Evolutionary conservation across 2,329 filamentous ascomycete genomes (phyloP).

Genomic region (Trichoderma atrobrunneum): DNA sequence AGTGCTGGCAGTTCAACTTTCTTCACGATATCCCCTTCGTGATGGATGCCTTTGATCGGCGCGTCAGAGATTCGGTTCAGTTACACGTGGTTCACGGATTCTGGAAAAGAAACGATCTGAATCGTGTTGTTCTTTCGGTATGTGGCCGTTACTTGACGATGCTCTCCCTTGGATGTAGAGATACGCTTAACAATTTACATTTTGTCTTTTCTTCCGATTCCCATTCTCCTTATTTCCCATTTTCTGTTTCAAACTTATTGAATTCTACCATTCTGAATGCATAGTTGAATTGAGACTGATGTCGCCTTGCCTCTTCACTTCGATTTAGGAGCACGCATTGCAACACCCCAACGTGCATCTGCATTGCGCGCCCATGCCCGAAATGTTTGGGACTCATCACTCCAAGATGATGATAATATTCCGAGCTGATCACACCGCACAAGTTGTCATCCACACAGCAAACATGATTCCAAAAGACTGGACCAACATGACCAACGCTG

Average conservation of each 20-base stretch:
- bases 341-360: conserved; percentile 66
- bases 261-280: neutral
- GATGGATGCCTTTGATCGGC: conserved; percentile 52
- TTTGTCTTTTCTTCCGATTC: neutral
- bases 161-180: neutral
- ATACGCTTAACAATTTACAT: neutral
- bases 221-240: no score
- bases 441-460: conserved; percentile 82
- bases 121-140: conserved; percentile 57
- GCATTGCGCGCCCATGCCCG: conserved; percentile 74
- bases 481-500: conserved; percentile 81
- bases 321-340: conserved; percentile 56
- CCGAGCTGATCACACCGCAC: conserved; percentile 70
- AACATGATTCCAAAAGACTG: conserved; percentile 90
- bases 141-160: conserved; percentile 20
- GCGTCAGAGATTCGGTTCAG: conserved; percentile 47
- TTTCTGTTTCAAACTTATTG: neutral
- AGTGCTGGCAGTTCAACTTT: conserved; percentile 70
- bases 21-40: conserved; percentile 60
- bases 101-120: conserved; percentile 65
- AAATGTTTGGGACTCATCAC: conserved; percentile 82
- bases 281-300: neutral
- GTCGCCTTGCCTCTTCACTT: neutral
- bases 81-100: conserved; percentile 60
- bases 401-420: conserved; percentile 85